These are phyloP conservation scores for Grosmannia huntii DNA, from an alignment of 2,329 filamentous ascomycete species.

Conservation along the genomic window DNA sequence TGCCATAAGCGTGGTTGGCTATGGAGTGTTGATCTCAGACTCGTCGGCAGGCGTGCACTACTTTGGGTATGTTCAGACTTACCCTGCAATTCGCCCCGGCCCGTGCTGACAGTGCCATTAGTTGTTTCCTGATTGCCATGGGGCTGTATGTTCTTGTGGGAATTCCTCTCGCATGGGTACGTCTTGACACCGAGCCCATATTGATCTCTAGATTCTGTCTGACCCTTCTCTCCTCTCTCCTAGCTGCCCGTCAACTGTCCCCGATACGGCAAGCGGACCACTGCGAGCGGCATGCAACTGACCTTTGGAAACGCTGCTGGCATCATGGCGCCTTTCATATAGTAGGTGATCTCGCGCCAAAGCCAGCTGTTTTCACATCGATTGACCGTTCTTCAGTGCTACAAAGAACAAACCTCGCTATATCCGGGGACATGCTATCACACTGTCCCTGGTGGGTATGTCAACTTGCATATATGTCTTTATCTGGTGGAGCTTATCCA, in stretches of 20 bases:
- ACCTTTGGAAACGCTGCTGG: slow-evolving; percentile 10
- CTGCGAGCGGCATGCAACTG: slow-evolving; percentile 11
- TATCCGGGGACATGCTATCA: slow-evolving; percentile 47
- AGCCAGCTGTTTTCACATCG: neutral
- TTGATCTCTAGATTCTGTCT: neutral
- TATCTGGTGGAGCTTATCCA: slow-evolving; percentile 39
- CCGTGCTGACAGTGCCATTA: neutral
- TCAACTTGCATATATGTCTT: slow-evolving; percentile 38
- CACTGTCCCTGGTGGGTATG: slow-evolving; percentile 43
- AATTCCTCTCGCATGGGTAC: slow-evolving; percentile 36
- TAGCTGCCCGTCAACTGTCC: slow-evolving; percentile 57
- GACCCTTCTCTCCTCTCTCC: neutral
- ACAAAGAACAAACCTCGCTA: slow-evolving; percentile 41
- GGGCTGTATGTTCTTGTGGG: slow-evolving; percentile 54
- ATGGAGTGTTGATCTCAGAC: slow-evolving; percentile 52
- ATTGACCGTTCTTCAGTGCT: slow-evolving; percentile 20
- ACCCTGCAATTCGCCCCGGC: neutral
- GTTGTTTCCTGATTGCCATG: slow-evolving; percentile 62
- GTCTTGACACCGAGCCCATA: neutral
- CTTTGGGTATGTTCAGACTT: slow-evolving; percentile 32
- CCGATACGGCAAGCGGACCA: slow-evolving; percentile 58
- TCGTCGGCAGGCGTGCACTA: slow-evolving; percentile 52
- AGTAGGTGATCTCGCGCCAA: slow-evolving; percentile 18
- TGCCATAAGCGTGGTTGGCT: slow-evolving; percentile 51
- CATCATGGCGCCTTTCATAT: slow-evolving; percentile 54